Percentiles rank a stretch among this genome's conserved stretches.
phyloP scores from a whole-genome alignment of 1,284 basidiomycete species.

The Tylopilus orsonianus region DNA sequence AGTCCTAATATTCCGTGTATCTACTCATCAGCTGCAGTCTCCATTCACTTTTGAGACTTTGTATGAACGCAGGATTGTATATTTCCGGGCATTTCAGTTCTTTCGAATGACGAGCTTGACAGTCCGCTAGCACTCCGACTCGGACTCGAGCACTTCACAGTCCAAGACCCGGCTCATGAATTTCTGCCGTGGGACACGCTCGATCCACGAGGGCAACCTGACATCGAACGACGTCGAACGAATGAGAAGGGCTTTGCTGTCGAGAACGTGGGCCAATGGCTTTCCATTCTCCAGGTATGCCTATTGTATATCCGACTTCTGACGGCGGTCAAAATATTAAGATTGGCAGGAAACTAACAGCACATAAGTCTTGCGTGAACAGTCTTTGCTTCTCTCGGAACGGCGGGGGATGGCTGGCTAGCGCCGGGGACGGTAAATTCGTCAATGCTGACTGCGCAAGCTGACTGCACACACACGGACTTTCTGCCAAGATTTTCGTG shows the following conservation, averaged over 20 bases:
- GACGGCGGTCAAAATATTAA: slow-evolving; percentile 3
- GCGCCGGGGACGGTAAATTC: slow-evolving; percentile 70
- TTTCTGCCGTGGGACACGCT: slow-evolving; percentile 7
- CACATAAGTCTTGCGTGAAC: slow-evolving; percentile 73
- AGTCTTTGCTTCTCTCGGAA: slow-evolving; percentile 60
- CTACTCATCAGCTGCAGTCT: slow-evolving; percentile 23
- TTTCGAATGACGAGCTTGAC: no score
- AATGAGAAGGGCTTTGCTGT: slow-evolving; percentile 18
- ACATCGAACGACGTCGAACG: slow-evolving; percentile 28
- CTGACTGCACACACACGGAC: slow-evolving; percentile 10
- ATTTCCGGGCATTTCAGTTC: slow-evolving; percentile 1
- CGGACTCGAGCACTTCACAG: no score
- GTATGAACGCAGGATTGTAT: slow-evolving; percentile 25
- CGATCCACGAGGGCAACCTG: slow-evolving; percentile 22
- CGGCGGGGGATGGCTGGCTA: slow-evolving; percentile 68
- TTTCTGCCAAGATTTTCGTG: slow-evolving; percentile 49
- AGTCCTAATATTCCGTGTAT: slow-evolving; percentile 36
- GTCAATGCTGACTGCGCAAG: slow-evolving; percentile 2
- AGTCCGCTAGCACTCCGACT: no score
- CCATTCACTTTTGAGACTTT: slow-evolving; percentile 9
- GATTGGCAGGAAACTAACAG: slow-evolving; percentile 49
- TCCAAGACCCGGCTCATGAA: no score
- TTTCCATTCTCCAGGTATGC: slow-evolving; percentile 37
- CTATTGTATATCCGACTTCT: background rate
- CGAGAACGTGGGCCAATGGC: slow-evolving; percentile 24